Evolutionary conservation across 768 basidiomycete species (phyloP).

Genomic region (Suillus plorans): DNA sequence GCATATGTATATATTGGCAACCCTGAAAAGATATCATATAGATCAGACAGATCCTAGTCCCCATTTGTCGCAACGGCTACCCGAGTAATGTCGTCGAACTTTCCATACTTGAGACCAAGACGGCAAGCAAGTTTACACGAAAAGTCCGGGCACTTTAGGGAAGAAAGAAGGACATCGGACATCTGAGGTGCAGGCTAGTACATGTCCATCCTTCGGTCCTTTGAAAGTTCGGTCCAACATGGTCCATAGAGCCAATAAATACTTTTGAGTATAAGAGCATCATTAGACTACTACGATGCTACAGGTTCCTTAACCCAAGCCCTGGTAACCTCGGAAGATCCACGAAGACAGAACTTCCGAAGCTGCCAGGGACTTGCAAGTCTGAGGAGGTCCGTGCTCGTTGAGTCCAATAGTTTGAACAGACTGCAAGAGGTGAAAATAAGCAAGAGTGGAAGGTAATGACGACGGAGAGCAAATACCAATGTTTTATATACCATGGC

Average conservation of each 20-base stretch:
- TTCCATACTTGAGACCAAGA: too few relatives aligned
- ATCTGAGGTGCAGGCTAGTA: not conserved
- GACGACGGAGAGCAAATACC: slow-evolving; percentile 1
- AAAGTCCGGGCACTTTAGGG: too few relatives aligned
- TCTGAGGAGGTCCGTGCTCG: not conserved
- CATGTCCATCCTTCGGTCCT: slow-evolving; percentile 6
- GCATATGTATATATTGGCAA: too few relatives aligned
- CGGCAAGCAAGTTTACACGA: too few relatives aligned
- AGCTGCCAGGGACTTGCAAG: not conserved
- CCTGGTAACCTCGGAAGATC: slow-evolving; percentile 2
- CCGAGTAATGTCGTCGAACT: too few relatives aligned
- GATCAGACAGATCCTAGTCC: too few relatives aligned
- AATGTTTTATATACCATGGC: slow-evolving; percentile 5
- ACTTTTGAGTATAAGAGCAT: slow-evolving; percentile 17
- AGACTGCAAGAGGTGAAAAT: not conserved
- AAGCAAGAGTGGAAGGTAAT: not conserved
- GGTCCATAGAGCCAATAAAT: not conserved
- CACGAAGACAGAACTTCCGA: slow-evolving; percentile 17
- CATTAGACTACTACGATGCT: slow-evolving; percentile 19
- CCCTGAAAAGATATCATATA: too few relatives aligned
- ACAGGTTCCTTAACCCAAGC: not conserved
- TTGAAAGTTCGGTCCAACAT: not conserved
- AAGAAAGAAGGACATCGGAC: too few relatives aligned
- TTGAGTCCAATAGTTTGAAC: not conserved
- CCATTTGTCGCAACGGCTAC: too few relatives aligned